Conservation (phyloP, 2,329 filamentous ascomycete genomes). For the Aspergillus puulaauensis region DNA sequence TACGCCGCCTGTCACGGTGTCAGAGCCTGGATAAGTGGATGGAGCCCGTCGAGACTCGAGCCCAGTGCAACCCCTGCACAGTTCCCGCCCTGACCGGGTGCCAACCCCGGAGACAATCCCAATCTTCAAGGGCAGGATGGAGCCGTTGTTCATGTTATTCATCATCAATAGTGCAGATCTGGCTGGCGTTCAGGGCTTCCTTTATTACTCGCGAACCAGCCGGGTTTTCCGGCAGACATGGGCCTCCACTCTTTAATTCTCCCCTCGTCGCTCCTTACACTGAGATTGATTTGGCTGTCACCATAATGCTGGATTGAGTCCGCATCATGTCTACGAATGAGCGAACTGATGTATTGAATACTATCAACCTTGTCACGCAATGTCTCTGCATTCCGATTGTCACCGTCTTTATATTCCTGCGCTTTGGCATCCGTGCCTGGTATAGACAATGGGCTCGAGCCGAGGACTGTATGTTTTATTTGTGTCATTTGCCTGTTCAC, state of each 20-base stretch:
- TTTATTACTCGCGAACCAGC: no score
- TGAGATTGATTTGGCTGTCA: background rate
- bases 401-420: constrained; percentile 30
- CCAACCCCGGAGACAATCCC: no score
- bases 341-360: constrained; percentile 29
- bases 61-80: no score
- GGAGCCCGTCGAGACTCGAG: no score
- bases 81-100: no score
- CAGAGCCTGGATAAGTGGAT: no score
- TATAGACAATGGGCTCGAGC: constrained; percentile 30
- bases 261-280: background rate
- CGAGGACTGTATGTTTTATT: constrained; percentile 35
- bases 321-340: constrained; percentile 3
- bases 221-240: background rate
- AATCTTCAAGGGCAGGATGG: no score
- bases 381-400: constrained; percentile 36
- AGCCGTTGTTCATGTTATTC: no score
- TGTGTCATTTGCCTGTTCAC: no score
- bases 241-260: constrained; percentile 1
- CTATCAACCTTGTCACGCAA: constrained; percentile 37
- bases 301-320: constrained; percentile 19
- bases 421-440: constrained; percentile 31
- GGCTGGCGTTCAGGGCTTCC: no score
- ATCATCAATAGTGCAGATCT: no score
- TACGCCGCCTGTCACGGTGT: no score